phyloP scores from a whole-genome alignment of 441 rosid genomes.

The Syzygium syzygioides region DNA sequence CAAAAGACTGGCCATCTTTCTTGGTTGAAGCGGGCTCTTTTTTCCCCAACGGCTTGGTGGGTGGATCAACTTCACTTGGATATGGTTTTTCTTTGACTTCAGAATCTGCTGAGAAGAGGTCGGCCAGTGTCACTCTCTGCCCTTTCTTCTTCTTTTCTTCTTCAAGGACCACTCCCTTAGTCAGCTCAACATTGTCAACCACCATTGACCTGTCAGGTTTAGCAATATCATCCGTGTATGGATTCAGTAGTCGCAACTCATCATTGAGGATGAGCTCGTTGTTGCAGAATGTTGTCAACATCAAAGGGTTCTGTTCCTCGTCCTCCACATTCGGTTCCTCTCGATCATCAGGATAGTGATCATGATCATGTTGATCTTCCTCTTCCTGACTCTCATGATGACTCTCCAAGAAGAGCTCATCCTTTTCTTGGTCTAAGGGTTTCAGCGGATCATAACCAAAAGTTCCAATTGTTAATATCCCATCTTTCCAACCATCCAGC shows the following conservation, averaged over 20 bases:
- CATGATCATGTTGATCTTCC: constrained; percentile 6
- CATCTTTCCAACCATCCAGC: constrained; percentile 72
- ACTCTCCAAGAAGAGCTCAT: constrained; percentile 25
- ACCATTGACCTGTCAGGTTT: constrained; percentile 10
- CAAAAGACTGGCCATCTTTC: constrained; percentile 33
- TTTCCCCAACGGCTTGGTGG: constrained; percentile 7
- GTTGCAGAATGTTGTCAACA: constrained; percentile 19
- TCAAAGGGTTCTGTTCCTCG: constrained; percentile 4
- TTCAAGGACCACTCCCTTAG: constrained; percentile 5
- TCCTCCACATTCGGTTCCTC: constrained; percentile 14
- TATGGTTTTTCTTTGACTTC: constrained; percentile 24
- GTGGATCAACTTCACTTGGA: not conserved
- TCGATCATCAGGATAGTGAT: not conserved
- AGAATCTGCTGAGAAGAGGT: constrained; percentile 67
- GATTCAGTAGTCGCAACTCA: not conserved
- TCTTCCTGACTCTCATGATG: not conserved
- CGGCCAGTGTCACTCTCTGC: constrained; percentile 70
- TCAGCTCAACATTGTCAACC: constrained; percentile 7
- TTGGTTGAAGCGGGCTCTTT: constrained; percentile 15
- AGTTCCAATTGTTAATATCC: constrained; percentile 85
- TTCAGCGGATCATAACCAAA: constrained; percentile 69
- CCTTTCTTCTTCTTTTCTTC: constrained; percentile 26
- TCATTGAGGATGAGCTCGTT: constrained; percentile 3
- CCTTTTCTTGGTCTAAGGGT: constrained; percentile 29
- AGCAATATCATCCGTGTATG: not conserved